phyloP scores from a whole-genome alignment of 495 filamentous ascomycete species.

The Lindgomyces ingoldianus region DNA sequence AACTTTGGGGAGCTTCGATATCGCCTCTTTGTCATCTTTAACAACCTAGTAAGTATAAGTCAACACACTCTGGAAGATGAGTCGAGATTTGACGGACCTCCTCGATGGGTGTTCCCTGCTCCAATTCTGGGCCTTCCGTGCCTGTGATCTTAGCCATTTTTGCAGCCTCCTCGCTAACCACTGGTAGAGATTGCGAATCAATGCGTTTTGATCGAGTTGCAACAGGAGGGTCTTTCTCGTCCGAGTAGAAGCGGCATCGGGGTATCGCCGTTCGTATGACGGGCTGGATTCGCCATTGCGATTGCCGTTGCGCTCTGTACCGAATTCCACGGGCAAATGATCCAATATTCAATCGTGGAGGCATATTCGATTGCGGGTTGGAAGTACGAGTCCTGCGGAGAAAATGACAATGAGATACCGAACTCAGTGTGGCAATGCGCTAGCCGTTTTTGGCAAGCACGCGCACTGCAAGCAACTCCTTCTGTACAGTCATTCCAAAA shows the following conservation, averaged over 20 bases:
- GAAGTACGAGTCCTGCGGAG: neutral
- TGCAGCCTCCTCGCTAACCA: constrained; percentile 37
- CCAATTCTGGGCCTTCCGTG: constrained; percentile 28
- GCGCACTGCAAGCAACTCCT: neutral
- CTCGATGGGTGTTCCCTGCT: constrained; percentile 39
- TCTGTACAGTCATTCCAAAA: no score
- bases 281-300: constrained; percentile 16
- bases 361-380: constrained; percentile 21
- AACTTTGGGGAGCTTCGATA: constrained; percentile 67
- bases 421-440: neutral
- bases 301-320: constrained; percentile 8
- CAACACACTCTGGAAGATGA: neutral
- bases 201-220: constrained; percentile 19
- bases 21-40: constrained; percentile 60
- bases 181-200: constrained; percentile 22
- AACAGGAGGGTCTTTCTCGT: constrained; percentile 16
- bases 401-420: constrained; percentile 2
- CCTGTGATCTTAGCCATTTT: constrained; percentile 33
- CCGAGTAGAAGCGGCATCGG: constrained; percentile 23
- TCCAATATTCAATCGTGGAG: constrained; percentile 32
- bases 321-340: constrained; percentile 19
- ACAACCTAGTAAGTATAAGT: constrained; percentile 55
- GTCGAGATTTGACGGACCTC: constrained; percentile 26
- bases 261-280: neutral
- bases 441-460: neutral